Conservation (phyloP, 1,284 basidiomycete genomes). For the Rhodotorula sp. region DNA sequence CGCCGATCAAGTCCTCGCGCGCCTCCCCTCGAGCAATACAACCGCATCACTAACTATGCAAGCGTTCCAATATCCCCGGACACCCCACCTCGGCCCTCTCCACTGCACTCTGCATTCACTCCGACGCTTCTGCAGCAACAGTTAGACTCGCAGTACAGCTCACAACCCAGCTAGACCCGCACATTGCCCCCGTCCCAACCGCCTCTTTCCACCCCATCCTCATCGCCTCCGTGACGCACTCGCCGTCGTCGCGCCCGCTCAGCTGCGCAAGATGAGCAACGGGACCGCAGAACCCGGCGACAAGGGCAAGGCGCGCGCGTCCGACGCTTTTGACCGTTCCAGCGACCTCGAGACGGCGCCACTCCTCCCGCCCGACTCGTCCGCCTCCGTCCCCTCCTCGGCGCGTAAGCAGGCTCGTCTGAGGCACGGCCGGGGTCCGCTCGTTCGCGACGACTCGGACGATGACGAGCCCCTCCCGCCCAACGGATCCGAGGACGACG, state of each 20-base stretch:
- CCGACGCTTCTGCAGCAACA: no score
- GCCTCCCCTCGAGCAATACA: no score
- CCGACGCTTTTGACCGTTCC: not conserved
- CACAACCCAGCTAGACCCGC: no score
- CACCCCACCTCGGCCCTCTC: no score
- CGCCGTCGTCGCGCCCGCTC: not conserved
- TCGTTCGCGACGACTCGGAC: slow-evolving; percentile 19
- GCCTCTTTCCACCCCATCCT: no score
- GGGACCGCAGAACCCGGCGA: not conserved
- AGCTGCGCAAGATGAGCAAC: not conserved
- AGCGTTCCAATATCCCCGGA: no score
- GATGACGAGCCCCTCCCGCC: slow-evolving; percentile 1
- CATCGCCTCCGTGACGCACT: not conserved
- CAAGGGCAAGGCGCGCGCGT: slow-evolving; percentile 11
- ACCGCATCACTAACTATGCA: no score
- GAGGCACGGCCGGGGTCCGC: slow-evolving; percentile 25
- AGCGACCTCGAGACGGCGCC: slow-evolving; percentile 21
- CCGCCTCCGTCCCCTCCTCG: slow-evolving; percentile 4
- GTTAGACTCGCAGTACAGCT: no score
- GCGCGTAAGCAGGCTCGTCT: not conserved
- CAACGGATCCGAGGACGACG: not conserved
- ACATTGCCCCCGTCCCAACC: no score
- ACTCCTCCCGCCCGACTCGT: slow-evolving; percentile 8
- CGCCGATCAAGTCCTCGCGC: no score
- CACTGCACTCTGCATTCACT: no score